Percentiles rank a stretch among this genome's conserved stretches.
Conservation (phyloP, 2,329 filamentous ascomycete species). For the Xylariaceae sp. region DNA sequence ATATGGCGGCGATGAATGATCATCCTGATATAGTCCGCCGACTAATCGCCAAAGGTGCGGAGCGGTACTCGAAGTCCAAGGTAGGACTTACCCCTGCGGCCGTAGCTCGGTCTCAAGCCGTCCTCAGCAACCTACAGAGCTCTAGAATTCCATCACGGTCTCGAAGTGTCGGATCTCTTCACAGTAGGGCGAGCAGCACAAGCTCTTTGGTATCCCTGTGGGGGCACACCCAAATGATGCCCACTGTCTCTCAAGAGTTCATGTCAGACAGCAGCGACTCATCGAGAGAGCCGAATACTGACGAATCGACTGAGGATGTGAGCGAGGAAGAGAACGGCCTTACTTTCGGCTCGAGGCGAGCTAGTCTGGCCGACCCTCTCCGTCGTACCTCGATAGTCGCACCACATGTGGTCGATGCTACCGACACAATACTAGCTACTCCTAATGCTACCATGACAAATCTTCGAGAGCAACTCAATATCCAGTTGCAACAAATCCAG, state of each 20-base stretch:
- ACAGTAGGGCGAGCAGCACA: constrained; percentile 62
- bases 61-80: constrained; percentile 65
- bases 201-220: constrained; percentile 64
- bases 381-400: constrained; percentile 21
- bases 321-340: constrained; percentile 39
- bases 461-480: constrained; percentile 68
- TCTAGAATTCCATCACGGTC: constrained; percentile 61
- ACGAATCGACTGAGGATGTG: constrained; percentile 34
- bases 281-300: constrained; percentile 33
- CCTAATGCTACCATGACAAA: constrained; percentile 63
- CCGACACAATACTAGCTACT: constrained; percentile 42
- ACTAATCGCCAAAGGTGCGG: constrained; percentile 68
- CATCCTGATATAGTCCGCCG: constrained; percentile 72
- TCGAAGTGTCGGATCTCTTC: constrained; percentile 59
- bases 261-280: constrained; percentile 41
- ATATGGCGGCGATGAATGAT: constrained; percentile 74
- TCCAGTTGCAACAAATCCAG: constrained; percentile 73
- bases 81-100: constrained; percentile 69
- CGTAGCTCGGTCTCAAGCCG: constrained; percentile 61
- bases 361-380: constrained; percentile 21
- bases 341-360: constrained; percentile 37
- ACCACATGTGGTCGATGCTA: constrained; percentile 26
- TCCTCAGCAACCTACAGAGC: constrained; percentile 59
- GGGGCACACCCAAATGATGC: constrained; percentile 47
- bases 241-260: constrained; percentile 32